These are phyloP conservation scores for Chlorella sp. DNA, from an alignment of 139 green algal species.

Conservation along the genomic window DNA sequence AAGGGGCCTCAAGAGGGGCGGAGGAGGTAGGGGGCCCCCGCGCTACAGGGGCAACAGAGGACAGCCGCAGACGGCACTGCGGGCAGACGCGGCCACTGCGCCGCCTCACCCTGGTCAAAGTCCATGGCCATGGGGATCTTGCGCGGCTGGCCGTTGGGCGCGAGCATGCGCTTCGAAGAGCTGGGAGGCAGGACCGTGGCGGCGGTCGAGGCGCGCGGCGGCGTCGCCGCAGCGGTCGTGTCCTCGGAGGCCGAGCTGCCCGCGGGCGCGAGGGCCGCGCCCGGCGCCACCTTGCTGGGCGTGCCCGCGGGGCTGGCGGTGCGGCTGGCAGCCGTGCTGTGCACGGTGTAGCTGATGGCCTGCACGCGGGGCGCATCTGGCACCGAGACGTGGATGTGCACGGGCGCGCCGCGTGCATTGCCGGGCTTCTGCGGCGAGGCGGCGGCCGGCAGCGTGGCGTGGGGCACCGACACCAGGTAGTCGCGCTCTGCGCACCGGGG, in stretches of 20 bases:
- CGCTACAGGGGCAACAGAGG: no score
- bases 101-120: conserved; percentile 36
- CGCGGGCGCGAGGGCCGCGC: no score
- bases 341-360: background rate
- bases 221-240: background rate
- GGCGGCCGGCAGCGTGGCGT: conserved; percentile 1
- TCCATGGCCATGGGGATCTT: conserved; percentile 77
- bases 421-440: conserved; percentile 19
- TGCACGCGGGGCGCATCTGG: conserved; percentile 2
- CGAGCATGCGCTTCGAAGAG: conserved; percentile 64
- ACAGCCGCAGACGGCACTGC: no score
- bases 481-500: conserved; percentile 12
- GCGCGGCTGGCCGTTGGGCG: conserved; percentile 85
- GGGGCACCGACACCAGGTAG: conserved; percentile 29
- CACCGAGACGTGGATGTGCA: conserved; percentile 25
- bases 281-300: no score
- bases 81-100: no score
- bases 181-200: conserved; percentile 22
- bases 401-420: conserved; percentile 22
- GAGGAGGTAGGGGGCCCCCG: no score
- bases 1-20: no score
- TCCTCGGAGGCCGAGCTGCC: background rate
- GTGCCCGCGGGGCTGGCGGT: background rate
- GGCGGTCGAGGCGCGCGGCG: background rate
- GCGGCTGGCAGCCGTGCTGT: background rate